Evolutionary conservation across 306 rosid species (phyloP).

Genomic region (Aeschynomene evenia): DNA sequence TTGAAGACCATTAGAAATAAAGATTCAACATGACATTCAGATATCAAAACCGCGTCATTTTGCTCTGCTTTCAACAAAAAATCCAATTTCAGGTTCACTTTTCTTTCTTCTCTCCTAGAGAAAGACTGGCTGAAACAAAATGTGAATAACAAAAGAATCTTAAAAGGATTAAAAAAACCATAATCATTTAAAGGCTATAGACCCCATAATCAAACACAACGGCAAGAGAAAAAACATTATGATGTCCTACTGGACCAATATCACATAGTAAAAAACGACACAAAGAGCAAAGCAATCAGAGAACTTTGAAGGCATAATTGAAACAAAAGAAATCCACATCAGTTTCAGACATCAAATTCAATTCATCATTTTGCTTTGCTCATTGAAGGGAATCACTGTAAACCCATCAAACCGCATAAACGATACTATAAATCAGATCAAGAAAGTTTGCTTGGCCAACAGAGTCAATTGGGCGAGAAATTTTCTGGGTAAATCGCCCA

Average conservation of each 20-base stretch:
- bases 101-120: background rate
- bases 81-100: background rate
- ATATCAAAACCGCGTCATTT: conserved; percentile 34
- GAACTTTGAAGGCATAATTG: conserved; percentile 48
- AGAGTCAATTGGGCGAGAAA: background rate
- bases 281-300: conserved; percentile 43
- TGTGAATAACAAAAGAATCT: background rate
- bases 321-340: conserved; percentile 28
- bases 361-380: conserved; percentile 47
- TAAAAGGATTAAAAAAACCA: background rate
- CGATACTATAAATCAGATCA: background rate
- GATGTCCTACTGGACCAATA: background rate
- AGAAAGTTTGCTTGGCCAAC: conserved; percentile 23
- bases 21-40: conserved; percentile 36
- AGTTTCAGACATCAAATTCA: conserved; percentile 31
- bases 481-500: conserved; percentile 7
- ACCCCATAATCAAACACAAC: background rate
- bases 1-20: conserved; percentile 34
- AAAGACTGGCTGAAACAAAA: background rate
- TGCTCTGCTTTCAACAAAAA: conserved; percentile 29
- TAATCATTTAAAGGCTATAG: too few species aligned
- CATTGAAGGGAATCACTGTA: background rate
- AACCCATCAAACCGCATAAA: background rate
- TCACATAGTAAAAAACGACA: background rate
- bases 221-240: background rate